Conservation (phyloP, 1,139 yeast species). For the Scheffersomyces insectosa region DNA sequence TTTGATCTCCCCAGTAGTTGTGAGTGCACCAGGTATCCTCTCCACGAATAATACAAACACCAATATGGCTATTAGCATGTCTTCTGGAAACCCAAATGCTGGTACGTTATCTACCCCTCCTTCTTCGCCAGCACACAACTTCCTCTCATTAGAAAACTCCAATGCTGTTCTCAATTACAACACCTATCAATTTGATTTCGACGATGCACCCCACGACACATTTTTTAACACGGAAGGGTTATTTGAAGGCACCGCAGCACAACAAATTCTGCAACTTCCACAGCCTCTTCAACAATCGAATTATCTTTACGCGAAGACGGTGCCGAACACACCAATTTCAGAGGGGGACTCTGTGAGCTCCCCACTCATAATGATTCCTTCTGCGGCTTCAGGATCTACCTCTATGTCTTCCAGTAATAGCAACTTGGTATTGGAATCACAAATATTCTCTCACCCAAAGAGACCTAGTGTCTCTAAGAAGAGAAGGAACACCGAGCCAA, state of each 20-base stretch:
- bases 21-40: neutral
- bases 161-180: neutral
- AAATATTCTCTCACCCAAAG: neutral
- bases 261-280: too few relatives aligned
- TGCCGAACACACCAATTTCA: neutral
- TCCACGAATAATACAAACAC: neutral
- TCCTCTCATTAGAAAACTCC: neutral
- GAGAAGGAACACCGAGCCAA: conserved; percentile 1
- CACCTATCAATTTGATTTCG: neutral
- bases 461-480: neutral
- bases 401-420: neutral
- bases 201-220: neutral
- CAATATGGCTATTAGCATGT: neutral
- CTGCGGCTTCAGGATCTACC: neutral
- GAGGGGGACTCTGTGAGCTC: neutral
- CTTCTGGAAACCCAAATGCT: neutral
- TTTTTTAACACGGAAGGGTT: neutral
- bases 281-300: neutral
- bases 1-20: too few relatives aligned
- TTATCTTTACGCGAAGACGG: neutral
- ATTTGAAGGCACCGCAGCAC: neutral
- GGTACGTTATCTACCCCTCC: conserved; percentile 1
- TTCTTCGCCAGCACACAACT: neutral
- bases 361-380: neutral
- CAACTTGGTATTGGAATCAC: neutral